These are phyloP conservation scores for Craterostigma plantagineum DNA, from an alignment of 257 asterid species.

Conservation along the genomic window DNA sequence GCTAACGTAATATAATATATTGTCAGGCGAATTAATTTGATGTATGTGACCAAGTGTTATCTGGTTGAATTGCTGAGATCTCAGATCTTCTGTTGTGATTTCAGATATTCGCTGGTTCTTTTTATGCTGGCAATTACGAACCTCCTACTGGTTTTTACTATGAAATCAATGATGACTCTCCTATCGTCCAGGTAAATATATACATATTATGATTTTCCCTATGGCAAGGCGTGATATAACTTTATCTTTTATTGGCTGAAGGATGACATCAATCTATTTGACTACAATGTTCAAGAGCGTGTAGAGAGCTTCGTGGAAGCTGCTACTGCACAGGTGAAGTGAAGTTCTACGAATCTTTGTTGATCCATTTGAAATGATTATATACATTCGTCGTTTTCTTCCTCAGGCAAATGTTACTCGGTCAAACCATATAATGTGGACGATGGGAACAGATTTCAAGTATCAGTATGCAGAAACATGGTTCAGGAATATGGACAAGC, in stretches of 20 bases:
- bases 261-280: constrained; percentile 62
- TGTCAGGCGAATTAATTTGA: too few species aligned
- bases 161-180: constrained; percentile 65
- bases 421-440: constrained; percentile 92
- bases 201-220: neutral
- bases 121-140: constrained; percentile 70
- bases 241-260: constrained; percentile 15
- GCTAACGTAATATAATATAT: neutral
- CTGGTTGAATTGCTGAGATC: too few species aligned
- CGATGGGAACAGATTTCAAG: constrained; percentile 98
- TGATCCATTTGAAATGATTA: neutral
- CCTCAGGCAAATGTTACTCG: constrained; percentile 87
- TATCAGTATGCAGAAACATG: constrained; percentile 84
- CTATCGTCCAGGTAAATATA: constrained; percentile 60
- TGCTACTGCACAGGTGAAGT: constrained; percentile 55
- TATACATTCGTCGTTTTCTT: neutral
- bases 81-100: neutral
- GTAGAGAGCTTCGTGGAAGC: constrained; percentile 88
- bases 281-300: constrained; percentile 86
- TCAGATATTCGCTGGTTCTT: constrained; percentile 95
- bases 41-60: too few species aligned
- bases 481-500: constrained; percentile 92
- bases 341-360: neutral
- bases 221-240: neutral
- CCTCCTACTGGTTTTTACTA: constrained; percentile 76